A percentile compares a stretch with the other conserved stretches of the same genome.
phyloP scores from a whole-genome alignment of 2,329 filamentous ascomycete species.

The Beauveria caledonica region DNA sequence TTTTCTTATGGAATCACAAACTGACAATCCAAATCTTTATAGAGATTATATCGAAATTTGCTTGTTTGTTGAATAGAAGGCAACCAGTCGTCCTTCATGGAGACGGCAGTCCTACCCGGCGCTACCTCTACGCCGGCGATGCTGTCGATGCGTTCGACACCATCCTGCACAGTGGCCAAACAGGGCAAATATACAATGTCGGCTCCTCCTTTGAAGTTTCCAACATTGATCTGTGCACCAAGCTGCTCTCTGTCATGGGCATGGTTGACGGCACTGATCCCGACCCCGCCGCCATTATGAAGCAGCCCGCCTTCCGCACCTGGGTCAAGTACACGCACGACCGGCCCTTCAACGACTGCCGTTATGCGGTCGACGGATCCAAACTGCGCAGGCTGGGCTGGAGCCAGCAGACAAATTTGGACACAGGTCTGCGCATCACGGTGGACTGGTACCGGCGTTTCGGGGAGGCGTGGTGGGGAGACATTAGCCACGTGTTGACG shows the following conservation, averaged over 20 bases:
- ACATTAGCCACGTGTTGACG: slow-evolving; percentile 60
- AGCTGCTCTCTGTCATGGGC: slow-evolving; percentile 55
- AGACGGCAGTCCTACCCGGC: slow-evolving; percentile 63
- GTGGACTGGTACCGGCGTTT: slow-evolving; percentile 63
- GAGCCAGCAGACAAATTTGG: slow-evolving; percentile 58
- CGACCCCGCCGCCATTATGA: slow-evolving; percentile 29
- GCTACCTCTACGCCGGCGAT: slow-evolving; percentile 72
- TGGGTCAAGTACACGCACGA: slow-evolving; percentile 71
- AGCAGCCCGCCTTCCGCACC: slow-evolving; percentile 33
- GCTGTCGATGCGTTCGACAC: slow-evolving; percentile 77
- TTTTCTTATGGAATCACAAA: no score
- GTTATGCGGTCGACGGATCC: slow-evolving; percentile 63
- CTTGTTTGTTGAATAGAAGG: slow-evolving; percentile 58
- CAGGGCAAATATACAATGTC: slow-evolving; percentile 76
- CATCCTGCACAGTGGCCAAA: slow-evolving; percentile 66
- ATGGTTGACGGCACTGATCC: slow-evolving; percentile 41
- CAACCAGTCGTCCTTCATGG: slow-evolving; percentile 67
- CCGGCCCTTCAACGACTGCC: slow-evolving; percentile 68
- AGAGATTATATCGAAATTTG: slow-evolving; percentile 83
- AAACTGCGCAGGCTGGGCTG: slow-evolving; percentile 62
- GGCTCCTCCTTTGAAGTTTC: slow-evolving; percentile 71
- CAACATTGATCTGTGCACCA: slow-evolving; percentile 60
- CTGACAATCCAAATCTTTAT: slow-evolving; percentile 13
- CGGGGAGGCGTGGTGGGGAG: slow-evolving; percentile 63
- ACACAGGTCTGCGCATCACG: slow-evolving; percentile 53